Evolutionary conservation across 371 early-diverging fungal species (phyloP).

Genomic region (Haplosporangium sp.): DNA sequence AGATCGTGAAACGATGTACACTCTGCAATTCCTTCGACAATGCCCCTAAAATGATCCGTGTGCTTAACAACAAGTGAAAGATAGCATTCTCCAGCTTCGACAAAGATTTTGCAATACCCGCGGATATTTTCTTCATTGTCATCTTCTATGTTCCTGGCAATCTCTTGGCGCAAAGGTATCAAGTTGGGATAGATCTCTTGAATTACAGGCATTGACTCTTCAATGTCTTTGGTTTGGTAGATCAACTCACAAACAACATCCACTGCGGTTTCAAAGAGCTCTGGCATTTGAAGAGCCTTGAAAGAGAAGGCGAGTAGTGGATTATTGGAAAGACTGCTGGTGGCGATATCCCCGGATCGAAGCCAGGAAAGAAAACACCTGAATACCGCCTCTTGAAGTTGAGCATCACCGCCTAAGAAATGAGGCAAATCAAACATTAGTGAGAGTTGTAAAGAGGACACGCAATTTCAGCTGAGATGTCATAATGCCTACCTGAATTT

Average conservation of each 20-base stretch:
- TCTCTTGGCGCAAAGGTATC: conserved; percentile 60
- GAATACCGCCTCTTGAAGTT: conserved; percentile 74
- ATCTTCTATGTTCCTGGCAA: conserved; percentile 58
- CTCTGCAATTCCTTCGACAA: conserved; percentile 81
- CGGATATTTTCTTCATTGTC: conserved; percentile 78
- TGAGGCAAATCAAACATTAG: background rate
- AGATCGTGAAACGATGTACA: conserved; percentile 76
- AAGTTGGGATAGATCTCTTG: conserved; percentile 75
- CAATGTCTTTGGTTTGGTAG: conserved; percentile 76
- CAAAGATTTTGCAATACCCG: conserved; percentile 84
- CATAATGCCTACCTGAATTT: conserved; percentile 63
- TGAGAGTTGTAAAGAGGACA: background rate
- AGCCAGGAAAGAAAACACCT: conserved; percentile 89
- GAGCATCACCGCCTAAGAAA: conserved; percentile 59
- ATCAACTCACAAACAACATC: conserved; percentile 89
- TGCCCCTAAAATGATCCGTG: conserved; percentile 70
- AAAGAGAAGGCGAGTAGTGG: conserved; percentile 83
- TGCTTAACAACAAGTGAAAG: conserved; percentile 75
- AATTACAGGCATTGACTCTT: conserved; percentile 64
- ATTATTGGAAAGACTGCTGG: conserved; percentile 69
- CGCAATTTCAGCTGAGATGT: too few relatives aligned
- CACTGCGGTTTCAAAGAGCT: conserved; percentile 85
- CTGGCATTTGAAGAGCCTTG: conserved; percentile 72
- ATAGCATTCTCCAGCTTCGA: conserved; percentile 90
- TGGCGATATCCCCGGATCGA: conserved; percentile 82